Base-by-base conservation (phyloP, 2,329 filamentous ascomycete genomes). In the Phaeosphaeriaceae sp. region DNA sequence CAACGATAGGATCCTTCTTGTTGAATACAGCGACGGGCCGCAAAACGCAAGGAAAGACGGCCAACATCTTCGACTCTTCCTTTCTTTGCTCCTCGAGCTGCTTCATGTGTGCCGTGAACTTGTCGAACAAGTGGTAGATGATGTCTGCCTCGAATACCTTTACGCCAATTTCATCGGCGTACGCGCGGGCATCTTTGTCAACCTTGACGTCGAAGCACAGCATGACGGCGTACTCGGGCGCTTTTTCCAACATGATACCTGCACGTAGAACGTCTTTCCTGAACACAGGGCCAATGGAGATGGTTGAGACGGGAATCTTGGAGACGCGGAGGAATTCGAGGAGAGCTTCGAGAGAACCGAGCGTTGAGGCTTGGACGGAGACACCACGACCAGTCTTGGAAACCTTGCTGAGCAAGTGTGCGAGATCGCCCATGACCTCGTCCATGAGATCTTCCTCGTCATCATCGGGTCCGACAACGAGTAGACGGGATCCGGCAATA, bases 131-230 rank as follows among this genome's bases (percentile, higher is more conserved):
- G 79, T 99, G 95, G 80, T 99, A 99, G 75, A 99, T 99, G 71
- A 99, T 99, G 79, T 99, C 94, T 2, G 96, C 95, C 2, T 93
- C 97, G 83, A 99, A 99, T 71, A 99, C 92, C 84, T 97, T 98
- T 82, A 99, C 92, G 52, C 93, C 93, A 63, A 97, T 89, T 57
- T 98, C 93, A 19, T 97, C 93, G 11, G 95, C 95, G 71, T 98
- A 97, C 10, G 87, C 85, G 66, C 91, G 89, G 0, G 95, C 95
- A 76, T 99, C 95, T 80, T 97, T 98, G 82, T 99, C 95, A 17
- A 99, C 92, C 83, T 97, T 98, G 81, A 99, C 95, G 78, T 99
- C 96, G 85, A 99, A 99, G 79, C 95, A 98, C 52, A 99, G 89
- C 95, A 99, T 99, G 77, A 98, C 92, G n/a, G 95, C 95, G 70